Evolutionary conservation across 2,329 filamentous ascomycete genomes (phyloP).

Genomic region (Plectosphaerella sp.): DNA sequence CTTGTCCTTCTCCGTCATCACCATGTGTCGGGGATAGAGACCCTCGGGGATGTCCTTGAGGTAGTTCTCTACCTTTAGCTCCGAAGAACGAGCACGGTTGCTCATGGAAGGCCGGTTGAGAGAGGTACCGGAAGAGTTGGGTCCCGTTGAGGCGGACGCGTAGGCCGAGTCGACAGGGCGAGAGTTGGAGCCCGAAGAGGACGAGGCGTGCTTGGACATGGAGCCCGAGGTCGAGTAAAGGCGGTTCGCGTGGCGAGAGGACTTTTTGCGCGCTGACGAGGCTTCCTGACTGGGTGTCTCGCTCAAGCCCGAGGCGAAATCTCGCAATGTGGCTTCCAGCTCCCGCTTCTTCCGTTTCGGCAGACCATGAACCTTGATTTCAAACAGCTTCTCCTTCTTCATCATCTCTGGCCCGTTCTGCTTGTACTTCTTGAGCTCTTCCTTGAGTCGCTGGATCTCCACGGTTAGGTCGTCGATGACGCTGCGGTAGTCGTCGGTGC

Average conservation of each 20-base stretch:
- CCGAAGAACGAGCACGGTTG: conserved; percentile 34
- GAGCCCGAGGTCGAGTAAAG: conserved; percentile 37
- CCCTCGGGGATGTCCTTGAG: conserved; percentile 69
- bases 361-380: conserved; percentile 74
- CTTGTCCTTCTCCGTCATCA: conserved; percentile 68
- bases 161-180: conserved; percentile 58
- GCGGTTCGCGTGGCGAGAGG: conserved; percentile 31
- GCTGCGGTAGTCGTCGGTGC: conserved; percentile 70
- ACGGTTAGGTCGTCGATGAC: conserved; percentile 86
- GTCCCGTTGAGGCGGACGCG: conserved; percentile 60
- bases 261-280: conserved; percentile 35
- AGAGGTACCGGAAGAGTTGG: conserved; percentile 37
- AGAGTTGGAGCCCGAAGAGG: conserved; percentile 48
- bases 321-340: conserved; percentile 66
- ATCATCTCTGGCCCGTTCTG: conserved; percentile 62
- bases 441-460: conserved; percentile 75
- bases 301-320: conserved; percentile 51
- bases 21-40: conserved; percentile 55
- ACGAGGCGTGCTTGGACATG: conserved; percentile 46
- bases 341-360: conserved; percentile 70
- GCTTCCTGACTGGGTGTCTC: conserved; percentile 44
- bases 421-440: conserved; percentile 67
- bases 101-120: conserved; percentile 29
- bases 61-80: conserved; percentile 64
- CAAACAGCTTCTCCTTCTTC: conserved; percentile 74